Evolutionary conservation across 148 eudicot genomes (phyloP), one percentile per base, ranked within the genome.

Genomic region (Tetragonia tetragonoides): DNA sequence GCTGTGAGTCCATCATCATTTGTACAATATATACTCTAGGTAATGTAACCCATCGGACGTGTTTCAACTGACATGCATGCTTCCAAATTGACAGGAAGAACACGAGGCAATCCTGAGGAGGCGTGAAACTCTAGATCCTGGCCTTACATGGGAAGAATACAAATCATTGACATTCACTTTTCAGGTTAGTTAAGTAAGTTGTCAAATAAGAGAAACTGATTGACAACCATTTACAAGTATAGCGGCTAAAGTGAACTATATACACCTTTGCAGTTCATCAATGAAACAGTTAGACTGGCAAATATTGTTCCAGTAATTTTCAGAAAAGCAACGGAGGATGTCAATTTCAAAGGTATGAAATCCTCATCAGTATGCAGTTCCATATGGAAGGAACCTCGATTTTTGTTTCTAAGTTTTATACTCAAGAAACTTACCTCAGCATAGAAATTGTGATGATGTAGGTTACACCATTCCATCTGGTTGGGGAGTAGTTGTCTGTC

Each of bases 401-500:
- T 46, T 41, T 49, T 18, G 4, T 3, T 57, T 16, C 23, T 56
- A 1, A 47, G 28, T 10, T 78, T 70, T 23, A 8, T 56, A 72
- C 38, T 79, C 72, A 56, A 53, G 66, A 66, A 28, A 66, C 74
- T 24, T 75, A 75, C 53, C 72, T 84, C 39, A 68, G 70, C 53
- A 34, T 34, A 44, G 54, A 60, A 79, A 59, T 18, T 61, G 68
- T 34, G 77, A 46, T 24, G 74, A 67, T 84, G 87, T 80, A 91
- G 97, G 84, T 20, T 87, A 88, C 80, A 94, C 97, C 51, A 94
- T 92, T 82, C 98, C 97, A 82, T 89, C 94, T 74, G 98, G 97
- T 78, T 94, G 98, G 98, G 92, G 92, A n/a, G 84, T 94, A 4
- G 84, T 94, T 91, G 93, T 94, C 47, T 92, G 97, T 86, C 97